These are phyloP conservation scores for Dryas octopetala DNA, from an alignment of 306 rosid genomes.

Conservation along the genomic window DNA sequence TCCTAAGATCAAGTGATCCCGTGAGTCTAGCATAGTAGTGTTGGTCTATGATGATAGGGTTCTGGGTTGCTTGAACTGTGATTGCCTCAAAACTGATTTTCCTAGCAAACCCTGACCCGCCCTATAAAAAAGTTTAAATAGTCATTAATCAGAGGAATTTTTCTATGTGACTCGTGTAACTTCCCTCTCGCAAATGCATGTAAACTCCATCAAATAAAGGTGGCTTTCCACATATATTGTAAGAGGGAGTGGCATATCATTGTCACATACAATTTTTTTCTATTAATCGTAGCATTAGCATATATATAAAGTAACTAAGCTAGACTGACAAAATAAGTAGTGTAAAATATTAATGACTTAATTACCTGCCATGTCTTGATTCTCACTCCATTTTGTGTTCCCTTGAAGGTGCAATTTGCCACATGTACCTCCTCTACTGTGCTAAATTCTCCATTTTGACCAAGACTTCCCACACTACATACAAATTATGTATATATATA, in stretches of 20 bases:
- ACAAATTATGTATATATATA: neutral
- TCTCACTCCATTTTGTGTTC: slow-evolving; percentile 52
- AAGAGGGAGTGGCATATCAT: too few species aligned
- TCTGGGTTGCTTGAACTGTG: neutral
- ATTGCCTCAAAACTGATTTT: neutral
- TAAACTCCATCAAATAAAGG: too few species aligned
- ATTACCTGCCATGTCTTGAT: slow-evolving; percentile 57
- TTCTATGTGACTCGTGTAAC: too few species aligned
- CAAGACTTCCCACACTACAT: slow-evolving; percentile 55
- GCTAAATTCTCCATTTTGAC: slow-evolving; percentile 18
- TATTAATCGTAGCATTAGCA: too few species aligned
- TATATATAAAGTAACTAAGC: too few species aligned
- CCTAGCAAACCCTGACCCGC: slow-evolving; percentile 19
- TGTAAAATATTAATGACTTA: neutral
- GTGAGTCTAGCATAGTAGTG: neutral
- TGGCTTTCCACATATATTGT: too few species aligned
- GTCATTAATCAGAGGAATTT: neutral
- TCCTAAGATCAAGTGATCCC: neutral
- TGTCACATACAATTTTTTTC: too few species aligned
- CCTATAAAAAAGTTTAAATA: neutral
- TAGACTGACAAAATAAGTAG: too few species aligned
- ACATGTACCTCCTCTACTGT: slow-evolving; percentile 47
- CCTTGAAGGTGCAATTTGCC: slow-evolving; percentile 34
- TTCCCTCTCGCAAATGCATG: too few species aligned
- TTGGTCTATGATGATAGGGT: slow-evolving; percentile 18